Percentiles rank a stretch among this genome's conserved stretches.
Evolutionary conservation across 495 filamentous ascomycete genomes (phyloP).

Genomic region (Penicillium bovifimosum): DNA sequence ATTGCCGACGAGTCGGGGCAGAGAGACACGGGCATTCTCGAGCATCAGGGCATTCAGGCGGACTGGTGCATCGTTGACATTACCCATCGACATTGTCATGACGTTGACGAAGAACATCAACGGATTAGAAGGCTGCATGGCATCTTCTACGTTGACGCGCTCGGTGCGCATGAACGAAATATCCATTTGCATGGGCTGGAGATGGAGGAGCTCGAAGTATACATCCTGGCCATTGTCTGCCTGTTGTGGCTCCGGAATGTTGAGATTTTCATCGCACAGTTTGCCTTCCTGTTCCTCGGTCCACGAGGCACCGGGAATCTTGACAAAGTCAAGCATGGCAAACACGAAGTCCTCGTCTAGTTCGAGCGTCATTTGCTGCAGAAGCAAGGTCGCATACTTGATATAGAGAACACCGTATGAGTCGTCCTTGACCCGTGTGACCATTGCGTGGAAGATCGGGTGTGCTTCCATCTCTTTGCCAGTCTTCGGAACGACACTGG

Average conservation of each 20-base stretch:
- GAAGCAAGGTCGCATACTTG: conserved; percentile 88
- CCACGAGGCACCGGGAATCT: conserved; percentile 91
- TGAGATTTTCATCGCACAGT: conserved; percentile 81
- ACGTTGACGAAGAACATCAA: conserved; percentile 98
- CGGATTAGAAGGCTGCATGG: conserved; percentile 76
- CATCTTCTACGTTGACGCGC: conserved; percentile 91
- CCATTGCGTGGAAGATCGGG: conserved; percentile 84
- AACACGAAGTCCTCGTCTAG: conserved; percentile 98
- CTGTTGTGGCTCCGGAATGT: conserved; percentile 86
- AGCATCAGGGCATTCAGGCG: conserved; percentile 89
- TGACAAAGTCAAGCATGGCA: conserved; percentile 89
- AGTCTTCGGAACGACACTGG: conserved; percentile 97
- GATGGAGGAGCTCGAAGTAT: conserved; percentile 94
- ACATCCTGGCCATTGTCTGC: conserved; percentile 82
- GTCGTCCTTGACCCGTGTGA: conserved; percentile 95
- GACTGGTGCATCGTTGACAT: conserved; percentile 94
- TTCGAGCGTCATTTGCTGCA: conserved; percentile 98
- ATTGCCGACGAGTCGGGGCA: conserved; percentile 74
- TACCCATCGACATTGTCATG: conserved; percentile 98
- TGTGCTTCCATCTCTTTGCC: conserved; percentile 96
- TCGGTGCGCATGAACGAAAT: conserved; percentile 96
- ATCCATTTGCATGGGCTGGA: conserved; percentile 97
- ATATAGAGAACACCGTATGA: conserved; percentile 97
- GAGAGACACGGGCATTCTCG: conserved; percentile 90
- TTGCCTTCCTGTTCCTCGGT: conserved; percentile 74